Conservation (phyloP, 2,329 filamentous ascomycete genomes). For the Colletotrichum noveboracense region DNA sequence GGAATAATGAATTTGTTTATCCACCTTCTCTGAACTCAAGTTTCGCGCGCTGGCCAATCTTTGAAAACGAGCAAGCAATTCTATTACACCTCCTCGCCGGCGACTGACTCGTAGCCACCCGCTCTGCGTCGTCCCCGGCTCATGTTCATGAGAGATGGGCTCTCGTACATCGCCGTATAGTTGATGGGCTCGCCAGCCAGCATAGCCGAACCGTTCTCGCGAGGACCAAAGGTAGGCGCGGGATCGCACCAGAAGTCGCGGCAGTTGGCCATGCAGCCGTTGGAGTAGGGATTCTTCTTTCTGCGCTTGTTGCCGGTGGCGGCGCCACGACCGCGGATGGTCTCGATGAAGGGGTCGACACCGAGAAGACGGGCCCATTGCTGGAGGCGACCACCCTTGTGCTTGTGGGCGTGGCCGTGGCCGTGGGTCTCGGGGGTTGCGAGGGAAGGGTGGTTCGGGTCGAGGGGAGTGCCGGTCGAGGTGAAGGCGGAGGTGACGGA, state of each 20-base stretch:
- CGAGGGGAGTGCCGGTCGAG: slow-evolving; percentile 76
- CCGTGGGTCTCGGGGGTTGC: slow-evolving; percentile 51
- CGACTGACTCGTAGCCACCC: slow-evolving; percentile 69
- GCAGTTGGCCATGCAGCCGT: slow-evolving; percentile 86
- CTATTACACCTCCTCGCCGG: slow-evolving; percentile 58
- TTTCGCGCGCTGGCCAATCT: neutral
- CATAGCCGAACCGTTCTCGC: slow-evolving; percentile 75
- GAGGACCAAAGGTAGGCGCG: slow-evolving; percentile 77
- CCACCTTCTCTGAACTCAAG: neutral
- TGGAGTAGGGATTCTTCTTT: slow-evolving; percentile 82
- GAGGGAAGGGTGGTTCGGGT: slow-evolving; percentile 68
- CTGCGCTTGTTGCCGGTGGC: slow-evolving; percentile 60
- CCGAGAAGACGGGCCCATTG: slow-evolving; percentile 87
- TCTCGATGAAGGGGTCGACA: slow-evolving; percentile 92
- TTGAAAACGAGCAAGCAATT: neutral
- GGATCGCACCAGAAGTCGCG: slow-evolving; percentile 96
- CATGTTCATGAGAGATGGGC: slow-evolving; percentile 71
- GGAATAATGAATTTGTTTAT: neutral
- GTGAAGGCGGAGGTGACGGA: slow-evolving; percentile 78
- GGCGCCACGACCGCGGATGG: slow-evolving; percentile 82
- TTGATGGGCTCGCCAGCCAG: slow-evolving; percentile 82
- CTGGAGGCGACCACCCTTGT: slow-evolving; percentile 71
- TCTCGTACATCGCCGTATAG: slow-evolving; percentile 90
- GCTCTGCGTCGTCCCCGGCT: slow-evolving; percentile 50
- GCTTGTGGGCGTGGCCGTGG: slow-evolving; percentile 52